phyloP scores from a whole-genome alignment of 495 filamentous ascomycete species.

The Penicillium paradoxum region DNA sequence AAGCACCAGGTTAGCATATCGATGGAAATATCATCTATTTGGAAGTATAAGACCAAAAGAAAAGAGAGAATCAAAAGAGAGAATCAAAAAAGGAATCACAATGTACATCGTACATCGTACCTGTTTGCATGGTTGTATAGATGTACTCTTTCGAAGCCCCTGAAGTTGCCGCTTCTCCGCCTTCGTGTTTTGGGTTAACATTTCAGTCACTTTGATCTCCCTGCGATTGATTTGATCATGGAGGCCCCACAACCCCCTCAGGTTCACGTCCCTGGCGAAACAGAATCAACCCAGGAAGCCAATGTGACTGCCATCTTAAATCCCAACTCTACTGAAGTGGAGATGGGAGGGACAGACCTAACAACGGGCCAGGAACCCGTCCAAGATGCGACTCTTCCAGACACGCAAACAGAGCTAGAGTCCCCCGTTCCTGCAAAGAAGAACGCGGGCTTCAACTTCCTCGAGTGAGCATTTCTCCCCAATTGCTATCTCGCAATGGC shows the following conservation, averaged over 20 bases:
- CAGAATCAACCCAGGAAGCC: neutral
- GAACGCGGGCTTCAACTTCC: slow-evolving; percentile 26
- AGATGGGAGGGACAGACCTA: slow-evolving; percentile 16
- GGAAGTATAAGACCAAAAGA: no score
- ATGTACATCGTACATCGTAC: no score
- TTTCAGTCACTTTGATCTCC: no score
- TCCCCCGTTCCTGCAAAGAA: slow-evolving; percentile 19
- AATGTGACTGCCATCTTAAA: neutral
- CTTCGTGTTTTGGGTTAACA: no score
- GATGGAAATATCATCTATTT: no score
- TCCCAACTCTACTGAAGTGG: slow-evolving; percentile 18
- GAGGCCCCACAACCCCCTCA: slow-evolving; percentile 18
- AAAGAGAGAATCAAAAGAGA: no score
- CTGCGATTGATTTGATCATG: slow-evolving; percentile 10
- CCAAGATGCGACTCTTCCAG: slow-evolving; percentile 20
- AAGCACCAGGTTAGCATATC: no score
- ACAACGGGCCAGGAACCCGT: slow-evolving; percentile 3
- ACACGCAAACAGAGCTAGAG: slow-evolving; percentile 21
- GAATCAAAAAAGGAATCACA: no score
- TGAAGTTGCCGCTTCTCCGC: no score
- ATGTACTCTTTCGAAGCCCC: no score
- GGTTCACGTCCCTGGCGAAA: neutral
- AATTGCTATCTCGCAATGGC: neutral
- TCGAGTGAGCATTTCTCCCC: slow-evolving; percentile 27
- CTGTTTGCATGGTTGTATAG: no score